Conservation (phyloP, 192 early-diverging fungal genomes). For the Oehlia diaphana region DNA sequence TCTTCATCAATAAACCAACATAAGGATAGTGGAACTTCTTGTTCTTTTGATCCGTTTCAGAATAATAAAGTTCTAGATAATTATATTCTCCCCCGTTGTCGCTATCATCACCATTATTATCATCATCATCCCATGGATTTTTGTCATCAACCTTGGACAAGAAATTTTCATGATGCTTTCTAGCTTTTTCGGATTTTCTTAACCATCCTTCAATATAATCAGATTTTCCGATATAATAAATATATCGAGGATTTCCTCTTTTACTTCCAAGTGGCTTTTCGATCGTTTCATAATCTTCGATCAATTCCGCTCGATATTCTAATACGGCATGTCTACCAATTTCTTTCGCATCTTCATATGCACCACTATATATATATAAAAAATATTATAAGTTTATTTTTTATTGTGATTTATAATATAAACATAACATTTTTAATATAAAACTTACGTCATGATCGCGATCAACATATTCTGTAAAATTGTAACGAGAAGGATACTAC, state of each 20-base stretch:
- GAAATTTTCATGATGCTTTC: neutral
- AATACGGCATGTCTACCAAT: neutral
- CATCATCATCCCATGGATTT: neutral
- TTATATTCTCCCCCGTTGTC: too few relatives aligned
- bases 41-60: too few relatives aligned
- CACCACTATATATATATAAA: neutral
- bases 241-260: conserved; percentile 4
- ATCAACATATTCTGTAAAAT: conserved; percentile 25
- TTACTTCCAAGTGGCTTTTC: neutral
- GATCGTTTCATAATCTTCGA: conserved; percentile 7
- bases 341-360: neutral
- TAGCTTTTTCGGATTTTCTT: neutral
- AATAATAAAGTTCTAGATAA: too few relatives aligned
- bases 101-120: neutral
- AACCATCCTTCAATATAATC: neutral
- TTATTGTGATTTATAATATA: neutral
- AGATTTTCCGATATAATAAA: conserved; percentile 1
- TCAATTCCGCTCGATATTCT: conserved; percentile 9
- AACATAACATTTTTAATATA: neutral
- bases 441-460: conserved; percentile 7
- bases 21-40: too few relatives aligned
- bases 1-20: neutral
- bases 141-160: neutral
- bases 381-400: neutral
- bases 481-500: conserved; percentile 3